Evolutionary conservation across 805 yeast genomes (phyloP), one percentile per base, ranked within the genome.

Genomic region (Priceomyces fermenticarens): DNA sequence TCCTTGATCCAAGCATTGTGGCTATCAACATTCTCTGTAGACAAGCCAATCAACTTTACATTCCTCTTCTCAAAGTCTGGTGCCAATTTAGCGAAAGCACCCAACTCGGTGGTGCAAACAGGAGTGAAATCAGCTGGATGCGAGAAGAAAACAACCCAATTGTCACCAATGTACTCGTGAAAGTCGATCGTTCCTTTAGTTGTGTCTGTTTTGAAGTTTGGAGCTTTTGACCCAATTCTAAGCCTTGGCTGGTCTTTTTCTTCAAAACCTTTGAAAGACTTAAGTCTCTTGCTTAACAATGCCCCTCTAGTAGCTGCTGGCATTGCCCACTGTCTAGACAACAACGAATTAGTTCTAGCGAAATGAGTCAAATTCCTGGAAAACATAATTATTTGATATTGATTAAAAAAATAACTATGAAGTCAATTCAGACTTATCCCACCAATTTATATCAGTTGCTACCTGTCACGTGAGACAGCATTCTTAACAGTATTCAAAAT

Each of bases 111-210:
- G 48, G 88, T 83, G 61, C 89, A 83, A 36, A 83, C 86, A 28
- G 89, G 89, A 14, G 89, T 83, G 70, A 79, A 83, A 59, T 83
- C 88, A 49, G 81, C 88, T 41, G 89, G 89, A 58, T 83, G 88
- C 26, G 85, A 79, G 66, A 83, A 83, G 47, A 83, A 72, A 31
- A 83, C 78, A 35, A 72, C 73, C 88, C 89, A 83, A 42, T 72
- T 63, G 55, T 73, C 70, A 28, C 81, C 85, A 43, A 77, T 70
- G 63, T 65, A 83, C 45, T 78, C 76, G 62, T 82, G 83, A 69
- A 83, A 81, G 47, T 75, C 73, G 46, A 83, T 70, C 45, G 73
- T 70, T 39, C 88, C 88, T 49, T 70, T 66, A 26, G 88, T 80
- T 36, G 88, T 74, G 38, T 78, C 80, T 40, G 81, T 75, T 45